These are phyloP conservation scores for Rhodofomes roseus DNA, from an alignment of 1,284 basidiomycete species.

Conservation along the genomic window DNA sequence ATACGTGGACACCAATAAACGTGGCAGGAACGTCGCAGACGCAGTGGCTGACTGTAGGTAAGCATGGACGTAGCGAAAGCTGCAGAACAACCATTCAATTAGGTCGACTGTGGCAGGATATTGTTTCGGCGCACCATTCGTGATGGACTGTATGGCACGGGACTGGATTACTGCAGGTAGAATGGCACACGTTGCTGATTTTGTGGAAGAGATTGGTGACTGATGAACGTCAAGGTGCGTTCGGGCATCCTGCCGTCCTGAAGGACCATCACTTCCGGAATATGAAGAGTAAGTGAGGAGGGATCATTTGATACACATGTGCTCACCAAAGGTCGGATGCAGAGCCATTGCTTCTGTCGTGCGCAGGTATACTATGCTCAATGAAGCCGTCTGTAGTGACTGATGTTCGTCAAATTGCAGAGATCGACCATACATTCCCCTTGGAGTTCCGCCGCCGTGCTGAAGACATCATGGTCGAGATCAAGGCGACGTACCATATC, in stretches of 20 bases:
- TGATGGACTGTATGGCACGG: conserved; percentile 39
- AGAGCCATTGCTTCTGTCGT: conserved; percentile 53
- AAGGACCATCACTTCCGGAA: conserved; percentile 44
- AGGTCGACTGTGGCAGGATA: conserved; percentile 37
- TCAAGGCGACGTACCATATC: conserved; percentile 41
- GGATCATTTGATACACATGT: too few relatives aligned
- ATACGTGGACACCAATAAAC: neutral
- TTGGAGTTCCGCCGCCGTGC: conserved; percentile 39
- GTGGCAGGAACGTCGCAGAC: conserved; percentile 14
- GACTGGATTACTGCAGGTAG: conserved; percentile 46
- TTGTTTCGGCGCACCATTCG: conserved; percentile 55
- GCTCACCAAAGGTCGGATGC: neutral
- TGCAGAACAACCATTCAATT: neutral
- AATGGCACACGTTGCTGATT: too few relatives aligned
- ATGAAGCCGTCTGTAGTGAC: neutral
- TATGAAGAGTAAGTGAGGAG: conserved; percentile 38
- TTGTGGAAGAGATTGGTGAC: neutral
- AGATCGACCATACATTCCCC: conserved; percentile 43
- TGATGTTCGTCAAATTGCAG: conserved; percentile 20
- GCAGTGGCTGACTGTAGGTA: conserved; percentile 37
- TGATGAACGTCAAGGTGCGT: conserved; percentile 35
- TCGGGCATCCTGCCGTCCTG: conserved; percentile 53
- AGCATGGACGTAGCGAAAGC: conserved; percentile 10
- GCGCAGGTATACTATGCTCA: conserved; percentile 35
- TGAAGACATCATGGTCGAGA: conserved; percentile 41